Base-by-base conservation (phyloP, 2,329 filamentous ascomycete genomes). In the Aspergillus sp. region DNA sequence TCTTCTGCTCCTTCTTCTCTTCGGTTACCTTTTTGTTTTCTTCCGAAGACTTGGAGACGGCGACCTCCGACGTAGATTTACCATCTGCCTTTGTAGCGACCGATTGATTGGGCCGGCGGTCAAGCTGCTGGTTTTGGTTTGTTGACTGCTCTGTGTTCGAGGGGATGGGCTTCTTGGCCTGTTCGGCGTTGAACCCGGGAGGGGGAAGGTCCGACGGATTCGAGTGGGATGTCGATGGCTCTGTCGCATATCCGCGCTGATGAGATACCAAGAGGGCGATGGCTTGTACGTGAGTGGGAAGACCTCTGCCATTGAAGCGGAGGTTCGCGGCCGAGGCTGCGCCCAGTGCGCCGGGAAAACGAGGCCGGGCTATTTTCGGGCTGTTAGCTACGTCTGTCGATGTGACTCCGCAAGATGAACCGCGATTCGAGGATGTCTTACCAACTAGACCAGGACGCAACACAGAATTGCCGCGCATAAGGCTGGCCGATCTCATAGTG, bases 141-240 rank as follows among this genome's bases (percentile, higher is more conserved):
- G 59, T 51, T 55, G 64, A 56, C 49, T 71, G 66, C 21, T 64
- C 56, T 16, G 61, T 60, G 50, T 87, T 83, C 65, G 84, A 83
- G 2, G 85, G 75, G 45, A 94, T 77, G 11, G 91, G 89, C 70
- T 91, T 93, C 82, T 91, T 93, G 61, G 92, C 92, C 76, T 91
- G 81, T 66, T 93, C 87, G n/a, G 89, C 79, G 69, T 94, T 92
- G 79, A 96, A 97, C 23, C 92, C 92, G 13, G 91, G 92, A 52
- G 92, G 92, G 42, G 91, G 92, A 45, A 83, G 86, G 31, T 36
- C 19, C n/a, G 47, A 48, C 50, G 81, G 78, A 47, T 81, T 76
- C 38, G 69, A 68, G 17, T 72, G 63, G 17, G 78, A 74, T 16
- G 78, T 79, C 13, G 79, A 78, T 11, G 81, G 79, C 58, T 86